phyloP scores from a whole-genome alignment of 2,329 filamentous ascomycete genomes.

The Xylariaceae sp. region DNA sequence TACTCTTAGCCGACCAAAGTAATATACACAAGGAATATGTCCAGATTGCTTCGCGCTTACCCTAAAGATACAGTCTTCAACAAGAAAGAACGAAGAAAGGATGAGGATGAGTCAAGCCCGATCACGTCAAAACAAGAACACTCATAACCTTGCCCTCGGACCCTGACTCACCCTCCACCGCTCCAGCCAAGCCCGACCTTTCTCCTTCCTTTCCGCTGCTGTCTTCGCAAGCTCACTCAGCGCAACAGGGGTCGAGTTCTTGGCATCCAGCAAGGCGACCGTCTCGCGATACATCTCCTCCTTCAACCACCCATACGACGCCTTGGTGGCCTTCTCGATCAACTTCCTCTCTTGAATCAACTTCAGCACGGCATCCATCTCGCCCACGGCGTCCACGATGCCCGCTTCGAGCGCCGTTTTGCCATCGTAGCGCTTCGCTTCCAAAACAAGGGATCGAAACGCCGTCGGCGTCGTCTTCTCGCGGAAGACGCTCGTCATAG shows the following conservation, averaged over 20 bases:
- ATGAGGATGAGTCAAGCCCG: not conserved
- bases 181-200: slow-evolving; percentile 38
- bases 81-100: not conserved
- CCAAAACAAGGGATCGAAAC: slow-evolving; percentile 64
- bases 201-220: slow-evolving; percentile 47
- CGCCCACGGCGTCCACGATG: slow-evolving; percentile 58
- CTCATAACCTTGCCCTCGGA: slow-evolving; percentile 37
- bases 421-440: slow-evolving; percentile 63
- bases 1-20: no score
- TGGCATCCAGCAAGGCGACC: slow-evolving; percentile 50
- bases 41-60: no score
- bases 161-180: slow-evolving; percentile 22
- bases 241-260: slow-evolving; percentile 12
- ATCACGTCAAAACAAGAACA: not conserved
- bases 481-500: slow-evolving; percentile 71
- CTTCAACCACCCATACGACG: slow-evolving; percentile 68
- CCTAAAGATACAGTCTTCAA: no score
- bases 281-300: slow-evolving; percentile 68
- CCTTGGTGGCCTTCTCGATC: slow-evolving; percentile 55
- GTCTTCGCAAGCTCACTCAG: slow-evolving; percentile 38
- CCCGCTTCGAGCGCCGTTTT: slow-evolving; percentile 59
- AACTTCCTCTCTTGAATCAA: slow-evolving; percentile 58
- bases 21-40: no score
- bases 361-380: slow-evolving; percentile 53
- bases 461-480: slow-evolving; percentile 55